Conservation (phyloP, 2,329 filamentous ascomycete species). For the Scedosporium aurantiacum region DNA sequence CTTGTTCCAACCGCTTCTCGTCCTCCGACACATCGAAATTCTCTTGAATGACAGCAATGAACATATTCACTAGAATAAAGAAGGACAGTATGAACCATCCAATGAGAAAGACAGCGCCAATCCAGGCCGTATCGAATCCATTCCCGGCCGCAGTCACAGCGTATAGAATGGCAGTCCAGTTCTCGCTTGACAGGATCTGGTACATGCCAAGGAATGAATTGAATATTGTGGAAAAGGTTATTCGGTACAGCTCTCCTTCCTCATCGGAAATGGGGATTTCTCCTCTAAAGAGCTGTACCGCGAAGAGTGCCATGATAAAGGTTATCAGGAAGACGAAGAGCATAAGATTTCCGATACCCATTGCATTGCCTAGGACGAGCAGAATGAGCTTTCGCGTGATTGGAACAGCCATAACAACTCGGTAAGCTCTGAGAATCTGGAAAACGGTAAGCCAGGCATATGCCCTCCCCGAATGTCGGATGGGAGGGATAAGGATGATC, state of each 20-base stretch:
- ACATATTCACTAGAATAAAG: slow-evolving; percentile 98
- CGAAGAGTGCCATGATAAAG: slow-evolving; percentile 87
- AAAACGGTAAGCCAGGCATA: slow-evolving; percentile 90
- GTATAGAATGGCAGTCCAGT: slow-evolving; percentile 88
- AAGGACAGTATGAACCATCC: slow-evolving; percentile 94
- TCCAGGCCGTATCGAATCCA: slow-evolving; percentile 67
- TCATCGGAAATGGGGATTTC: slow-evolving; percentile 59
- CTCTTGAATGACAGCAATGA: slow-evolving; percentile 99
- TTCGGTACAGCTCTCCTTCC: slow-evolving; percentile 49
- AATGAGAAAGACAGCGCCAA: slow-evolving; percentile 81
- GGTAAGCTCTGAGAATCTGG: slow-evolving; percentile 84
- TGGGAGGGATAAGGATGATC: slow-evolving; percentile 74
- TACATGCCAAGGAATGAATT: slow-evolving; percentile 98
- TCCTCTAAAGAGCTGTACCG: slow-evolving; percentile 82
- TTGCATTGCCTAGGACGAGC: slow-evolving; percentile 80
- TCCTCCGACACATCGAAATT: slow-evolving; percentile 99
- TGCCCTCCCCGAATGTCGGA: slow-evolving; percentile 56
- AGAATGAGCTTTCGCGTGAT: slow-evolving; percentile 79
- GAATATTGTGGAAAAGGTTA: slow-evolving; percentile 83
- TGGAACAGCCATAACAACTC: slow-evolving; percentile 79
- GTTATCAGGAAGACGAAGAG: slow-evolving; percentile 94
- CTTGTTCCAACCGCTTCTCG: slow-evolving; percentile 92
- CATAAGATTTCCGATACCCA: slow-evolving; percentile 88
- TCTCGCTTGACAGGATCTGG: slow-evolving; percentile 87
- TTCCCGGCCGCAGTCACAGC: slow-evolving; percentile 61